A percentile compares a stretch with the other conserved stretches of the same genome.
phyloP scores from a whole-genome alignment of 129 eudicot species.

The Artemisia annua region DNA sequence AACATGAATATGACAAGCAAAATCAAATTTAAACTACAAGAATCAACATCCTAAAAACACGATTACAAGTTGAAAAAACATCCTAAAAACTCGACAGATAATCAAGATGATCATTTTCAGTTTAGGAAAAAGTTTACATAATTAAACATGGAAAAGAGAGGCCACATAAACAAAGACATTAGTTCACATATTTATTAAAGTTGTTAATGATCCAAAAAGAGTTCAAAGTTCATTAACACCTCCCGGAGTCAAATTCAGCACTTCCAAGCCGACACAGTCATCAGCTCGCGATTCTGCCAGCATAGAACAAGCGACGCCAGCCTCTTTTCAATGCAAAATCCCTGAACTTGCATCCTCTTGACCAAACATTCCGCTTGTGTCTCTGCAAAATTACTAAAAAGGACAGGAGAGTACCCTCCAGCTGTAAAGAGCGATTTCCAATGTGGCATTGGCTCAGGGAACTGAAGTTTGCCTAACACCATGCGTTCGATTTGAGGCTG shows the following conservation, averaged over 20 bases:
- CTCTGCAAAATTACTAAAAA: slow-evolving; percentile 55
- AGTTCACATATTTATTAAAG: slow-evolving; percentile 41
- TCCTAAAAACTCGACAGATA: slow-evolving; percentile 22
- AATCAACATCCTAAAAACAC: not conserved
- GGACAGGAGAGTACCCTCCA: slow-evolving; percentile 44
- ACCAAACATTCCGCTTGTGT: slow-evolving; percentile 60
- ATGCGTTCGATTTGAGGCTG: slow-evolving; percentile 52
- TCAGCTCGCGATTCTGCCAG: slow-evolving; percentile 60
- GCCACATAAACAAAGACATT: slow-evolving; percentile 27
- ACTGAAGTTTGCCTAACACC: slow-evolving; percentile 48
- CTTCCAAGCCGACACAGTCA: slow-evolving; percentile 66
- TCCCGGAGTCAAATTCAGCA: slow-evolving; percentile 44
- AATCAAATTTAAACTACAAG: slow-evolving; percentile 1
- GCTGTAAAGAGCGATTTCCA: slow-evolving; percentile 54
- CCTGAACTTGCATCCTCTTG: slow-evolving; percentile 50
- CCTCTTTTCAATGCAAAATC: slow-evolving; percentile 59
- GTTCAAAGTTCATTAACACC: slow-evolving; percentile 36
- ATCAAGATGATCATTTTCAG: slow-evolving; percentile 23
- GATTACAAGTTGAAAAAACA: slow-evolving; percentile 12
- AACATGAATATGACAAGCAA: slow-evolving; percentile 12
- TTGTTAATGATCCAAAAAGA: slow-evolving; percentile 26
- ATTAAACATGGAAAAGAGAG: slow-evolving; percentile 35
- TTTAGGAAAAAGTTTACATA: slow-evolving; percentile 38
- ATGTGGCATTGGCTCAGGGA: slow-evolving; percentile 49
- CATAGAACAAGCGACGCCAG: slow-evolving; percentile 56